phyloP scores from a whole-genome alignment of 345 rosid species.

The Orychophragmus violaceus region DNA sequence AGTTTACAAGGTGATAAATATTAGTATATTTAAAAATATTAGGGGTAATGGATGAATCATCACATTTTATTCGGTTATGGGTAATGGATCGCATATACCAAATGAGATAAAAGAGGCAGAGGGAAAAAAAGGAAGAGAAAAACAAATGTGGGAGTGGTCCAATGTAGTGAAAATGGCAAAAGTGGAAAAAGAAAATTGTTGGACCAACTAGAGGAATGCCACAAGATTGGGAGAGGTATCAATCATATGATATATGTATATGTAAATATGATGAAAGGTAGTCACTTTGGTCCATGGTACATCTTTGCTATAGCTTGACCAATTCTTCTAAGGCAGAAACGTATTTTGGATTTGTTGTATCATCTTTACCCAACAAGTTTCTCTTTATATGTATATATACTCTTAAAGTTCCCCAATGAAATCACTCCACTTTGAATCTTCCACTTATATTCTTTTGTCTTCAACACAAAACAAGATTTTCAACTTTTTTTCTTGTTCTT shows the following conservation, averaged over 20 bases:
- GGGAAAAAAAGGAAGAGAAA: background rate
- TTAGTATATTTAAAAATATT: background rate
- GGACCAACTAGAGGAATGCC: slow-evolving; percentile 37
- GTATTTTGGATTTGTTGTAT: slow-evolving; percentile 25
- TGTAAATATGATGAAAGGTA: slow-evolving; percentile 26
- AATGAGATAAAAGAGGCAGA: background rate
- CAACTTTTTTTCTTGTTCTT: slow-evolving; percentile 16
- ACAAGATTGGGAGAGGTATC: slow-evolving; percentile 47
- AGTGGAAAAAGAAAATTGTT: background rate
- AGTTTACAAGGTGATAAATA: background rate
- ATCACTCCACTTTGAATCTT: slow-evolving; percentile 28
- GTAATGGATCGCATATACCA: background rate
- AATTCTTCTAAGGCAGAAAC: slow-evolving; percentile 29
- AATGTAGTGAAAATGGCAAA: slow-evolving; percentile 8
- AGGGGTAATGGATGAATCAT: background rate
- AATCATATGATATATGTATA: slow-evolving; percentile 19
- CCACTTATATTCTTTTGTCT: slow-evolving; percentile 29
- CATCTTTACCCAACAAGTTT: slow-evolving; percentile 35
- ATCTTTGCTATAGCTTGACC: slow-evolving; percentile 33
- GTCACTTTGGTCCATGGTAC: slow-evolving; percentile 31
- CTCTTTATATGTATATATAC: background rate
- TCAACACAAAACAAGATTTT: slow-evolving; percentile 14
- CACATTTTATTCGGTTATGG: no score
- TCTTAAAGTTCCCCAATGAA: slow-evolving; percentile 23
- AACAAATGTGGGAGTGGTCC: slow-evolving; percentile 23